Conservation (phyloP, 2,329 filamentous ascomycete genomes). For the Periglandula ipomoeae region DNA sequence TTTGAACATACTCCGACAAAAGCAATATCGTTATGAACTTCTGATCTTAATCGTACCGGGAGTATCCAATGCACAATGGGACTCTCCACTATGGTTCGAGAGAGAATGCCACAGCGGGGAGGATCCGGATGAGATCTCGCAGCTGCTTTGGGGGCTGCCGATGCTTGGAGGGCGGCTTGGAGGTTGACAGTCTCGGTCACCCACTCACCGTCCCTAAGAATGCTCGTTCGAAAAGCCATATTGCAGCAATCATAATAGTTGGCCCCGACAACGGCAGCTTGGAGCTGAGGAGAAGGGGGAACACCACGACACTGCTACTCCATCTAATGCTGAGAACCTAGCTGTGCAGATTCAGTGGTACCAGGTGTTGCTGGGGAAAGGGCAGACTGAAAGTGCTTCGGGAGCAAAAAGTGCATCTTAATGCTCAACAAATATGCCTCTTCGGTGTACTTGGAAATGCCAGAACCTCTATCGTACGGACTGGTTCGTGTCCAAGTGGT, state of each 20-base stretch:
- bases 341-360: not conserved
- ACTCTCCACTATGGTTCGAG: constrained; percentile 68
- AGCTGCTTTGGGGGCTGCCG: constrained; percentile 21
- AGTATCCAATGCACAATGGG: constrained; percentile 69
- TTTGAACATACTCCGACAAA: constrained; percentile 62
- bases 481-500: not conserved
- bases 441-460: not conserved
- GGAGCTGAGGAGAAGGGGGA: not conserved
- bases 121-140: constrained; percentile 25
- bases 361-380: not conserved
- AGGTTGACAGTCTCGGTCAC: constrained; percentile 43
- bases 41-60: constrained; percentile 66
- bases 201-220: constrained; percentile 47
- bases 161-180: constrained; percentile 31
- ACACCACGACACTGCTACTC: not conserved
- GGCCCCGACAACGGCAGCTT: not conserved
- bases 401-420: not conserved
- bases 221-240: constrained; percentile 44
- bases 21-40: constrained; percentile 67
- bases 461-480: not conserved
- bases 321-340: not conserved
- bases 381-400: not conserved
- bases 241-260: constrained; percentile 12
- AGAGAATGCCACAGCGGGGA: constrained; percentile 62
- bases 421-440: not conserved